Conservation (phyloP, 352 stramenopile genomes). For the Phytophthora uliginosa region DNA sequence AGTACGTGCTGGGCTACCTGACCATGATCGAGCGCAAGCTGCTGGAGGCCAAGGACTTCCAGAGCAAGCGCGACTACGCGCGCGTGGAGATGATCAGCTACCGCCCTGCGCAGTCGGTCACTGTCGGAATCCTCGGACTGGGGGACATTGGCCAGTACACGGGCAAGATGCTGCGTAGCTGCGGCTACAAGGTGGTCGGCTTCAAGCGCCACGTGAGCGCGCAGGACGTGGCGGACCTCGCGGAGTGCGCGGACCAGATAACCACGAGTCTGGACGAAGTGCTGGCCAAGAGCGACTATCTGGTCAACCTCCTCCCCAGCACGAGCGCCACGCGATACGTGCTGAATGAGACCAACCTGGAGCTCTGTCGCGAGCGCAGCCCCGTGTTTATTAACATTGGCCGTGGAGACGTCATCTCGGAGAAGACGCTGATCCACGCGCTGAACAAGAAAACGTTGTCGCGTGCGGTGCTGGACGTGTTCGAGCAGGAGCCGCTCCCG, state of each 20-base stretch:
- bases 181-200: conserved; percentile 61
- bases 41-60: conserved; percentile 40
- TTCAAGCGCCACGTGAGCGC: conserved; percentile 60
- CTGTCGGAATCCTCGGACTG: conserved; percentile 57
- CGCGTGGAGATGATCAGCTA: conserved; percentile 36
- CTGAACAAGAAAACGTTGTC: conserved; percentile 74
- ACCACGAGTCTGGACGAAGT: conserved; percentile 61
- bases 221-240: conserved; percentile 20
- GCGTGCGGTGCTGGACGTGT: conserved; percentile 72
- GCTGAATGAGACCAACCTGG: conserved; percentile 60
- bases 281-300: conserved; percentile 71
- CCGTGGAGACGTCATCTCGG: conserved; percentile 82
- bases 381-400: conserved; percentile 92
- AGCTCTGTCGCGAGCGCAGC: conserved; percentile 49
- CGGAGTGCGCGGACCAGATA: conserved; percentile 41
- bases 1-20: conserved; percentile 55
- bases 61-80: conserved; percentile 37
- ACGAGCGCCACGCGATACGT: conserved; percentile 75
- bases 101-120: conserved; percentile 45
- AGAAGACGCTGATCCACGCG: conserved; percentile 64
- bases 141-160: conserved; percentile 65
- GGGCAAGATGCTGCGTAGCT: conserved; percentile 48
- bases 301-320: conserved; percentile 88
- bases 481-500: conserved; percentile 67
- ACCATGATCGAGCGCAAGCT: conserved; percentile 53